Conservation (phyloP, 2,329 filamentous ascomycete genomes). For the Curvularia eragrostidis region DNA sequence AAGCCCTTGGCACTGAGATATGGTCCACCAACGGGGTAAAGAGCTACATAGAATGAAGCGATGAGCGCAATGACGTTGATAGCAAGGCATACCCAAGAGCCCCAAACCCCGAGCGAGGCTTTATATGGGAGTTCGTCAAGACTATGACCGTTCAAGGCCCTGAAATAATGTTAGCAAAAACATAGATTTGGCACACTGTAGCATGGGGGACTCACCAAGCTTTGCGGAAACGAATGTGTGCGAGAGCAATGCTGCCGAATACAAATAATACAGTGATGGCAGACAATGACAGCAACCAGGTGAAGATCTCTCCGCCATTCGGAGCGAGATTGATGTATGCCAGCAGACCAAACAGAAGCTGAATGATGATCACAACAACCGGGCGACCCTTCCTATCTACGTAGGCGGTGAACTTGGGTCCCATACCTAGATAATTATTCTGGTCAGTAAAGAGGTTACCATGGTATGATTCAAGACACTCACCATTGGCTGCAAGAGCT, state of each 20-base stretch:
- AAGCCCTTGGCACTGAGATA: conserved; percentile 39
- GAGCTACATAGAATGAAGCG: conserved; percentile 49
- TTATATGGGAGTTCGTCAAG: too few species aligned
- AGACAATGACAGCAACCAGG: conserved; percentile 79
- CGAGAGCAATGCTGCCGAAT: conserved; percentile 82
- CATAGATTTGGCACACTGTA: not conserved
- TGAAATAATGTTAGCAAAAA: too few species aligned
- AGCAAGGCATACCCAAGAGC: not conserved
- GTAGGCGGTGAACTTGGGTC: too few species aligned
- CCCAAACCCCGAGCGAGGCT: too few species aligned
- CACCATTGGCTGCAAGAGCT: conserved; percentile 52
- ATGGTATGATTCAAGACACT: too few species aligned
- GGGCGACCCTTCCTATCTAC: conserved; percentile 68
- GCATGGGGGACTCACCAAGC: conserved; percentile 32
- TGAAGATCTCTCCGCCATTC: conserved; percentile 68
- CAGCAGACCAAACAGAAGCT: conserved; percentile 72
- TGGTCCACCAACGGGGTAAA: conserved; percentile 35
- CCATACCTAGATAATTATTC: too few species aligned
- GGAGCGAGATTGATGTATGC: conserved; percentile 69
- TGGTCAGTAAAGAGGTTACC: too few species aligned
- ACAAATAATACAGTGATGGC: conserved; percentile 76
- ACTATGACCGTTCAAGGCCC: too few species aligned
- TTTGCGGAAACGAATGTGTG: conserved; percentile 85
- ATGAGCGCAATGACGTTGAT: conserved; percentile 34
- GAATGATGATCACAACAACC: conserved; percentile 72